phyloP scores from a whole-genome alignment of 805 yeast species.

The Komagataella ulmi region DNA sequence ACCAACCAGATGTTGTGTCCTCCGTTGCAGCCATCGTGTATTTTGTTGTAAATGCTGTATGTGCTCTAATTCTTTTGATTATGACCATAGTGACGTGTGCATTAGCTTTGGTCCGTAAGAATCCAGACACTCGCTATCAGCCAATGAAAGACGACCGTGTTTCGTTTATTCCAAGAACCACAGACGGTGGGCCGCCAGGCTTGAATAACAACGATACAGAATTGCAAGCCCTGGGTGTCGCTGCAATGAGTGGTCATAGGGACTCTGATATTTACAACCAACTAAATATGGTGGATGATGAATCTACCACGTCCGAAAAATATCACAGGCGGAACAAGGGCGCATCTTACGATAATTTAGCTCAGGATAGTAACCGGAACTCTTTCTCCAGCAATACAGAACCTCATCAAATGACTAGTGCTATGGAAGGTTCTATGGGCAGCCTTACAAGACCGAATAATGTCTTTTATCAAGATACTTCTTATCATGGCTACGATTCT shows the following conservation, averaged over 20 bases:
- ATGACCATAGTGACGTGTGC: conserved; percentile 83
- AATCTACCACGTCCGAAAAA: not conserved
- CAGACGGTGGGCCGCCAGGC: conserved; percentile 15
- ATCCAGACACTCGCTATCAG: conserved; percentile 91
- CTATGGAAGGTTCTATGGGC: not conserved
- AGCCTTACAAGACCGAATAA: not conserved
- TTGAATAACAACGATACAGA: conserved; percentile 36
- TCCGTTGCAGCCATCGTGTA: conserved; percentile 86
- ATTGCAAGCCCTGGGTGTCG: conserved; percentile 60
- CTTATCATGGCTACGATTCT: not conserved
- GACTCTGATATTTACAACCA: conserved; percentile 19
- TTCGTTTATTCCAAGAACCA: conserved; percentile 74
- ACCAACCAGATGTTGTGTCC: conserved; percentile 77
- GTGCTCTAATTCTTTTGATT: conserved; percentile 68
- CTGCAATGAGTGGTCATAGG: conserved; percentile 48
- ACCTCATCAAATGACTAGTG: not conserved
- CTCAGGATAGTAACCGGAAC: not conserved
- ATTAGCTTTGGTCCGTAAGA: conserved; percentile 71
- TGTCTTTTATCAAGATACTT: not conserved
- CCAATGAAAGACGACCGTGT: conserved; percentile 96
- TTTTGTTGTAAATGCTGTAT: conserved; percentile 79
- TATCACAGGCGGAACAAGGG: not conserved
- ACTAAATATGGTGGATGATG: not conserved
- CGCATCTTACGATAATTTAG: not conserved
- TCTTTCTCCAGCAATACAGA: not conserved